phyloP scores from a whole-genome alignment of 257 asterid genomes.

The Eucommia ulmoides region DNA sequence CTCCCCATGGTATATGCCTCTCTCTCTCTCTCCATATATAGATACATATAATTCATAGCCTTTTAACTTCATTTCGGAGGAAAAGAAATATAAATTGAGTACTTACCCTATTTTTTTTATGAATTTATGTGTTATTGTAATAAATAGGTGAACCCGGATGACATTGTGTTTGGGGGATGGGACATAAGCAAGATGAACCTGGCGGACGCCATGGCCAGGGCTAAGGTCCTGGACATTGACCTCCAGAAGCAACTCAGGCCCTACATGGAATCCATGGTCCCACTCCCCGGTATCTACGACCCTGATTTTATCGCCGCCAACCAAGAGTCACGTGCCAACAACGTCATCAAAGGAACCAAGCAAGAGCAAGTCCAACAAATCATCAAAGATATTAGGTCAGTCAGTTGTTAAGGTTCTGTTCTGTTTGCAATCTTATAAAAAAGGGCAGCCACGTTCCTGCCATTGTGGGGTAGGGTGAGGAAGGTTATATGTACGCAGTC shows the following conservation, averaged over 20 bases:
- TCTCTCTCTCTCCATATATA: too few species aligned
- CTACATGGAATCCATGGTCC: conserved; percentile 97
- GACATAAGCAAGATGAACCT: conserved; percentile 90
- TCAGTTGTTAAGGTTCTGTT: too few species aligned
- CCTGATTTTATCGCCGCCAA: conserved; percentile 99
- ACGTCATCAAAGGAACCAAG: conserved; percentile 76
- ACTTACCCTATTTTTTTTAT: too few species aligned
- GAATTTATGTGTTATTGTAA: too few species aligned
- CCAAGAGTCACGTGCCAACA: conserved; percentile 88
- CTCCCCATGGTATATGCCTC: conserved; percentile 71
- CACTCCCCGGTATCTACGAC: conserved; percentile 92
- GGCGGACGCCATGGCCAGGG: conserved; percentile 98
- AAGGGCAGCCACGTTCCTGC: too few species aligned
- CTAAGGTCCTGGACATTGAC: conserved; percentile 81
- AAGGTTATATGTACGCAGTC: too few species aligned
- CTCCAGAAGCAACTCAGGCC: conserved; percentile 91
- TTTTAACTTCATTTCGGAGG: too few species aligned
- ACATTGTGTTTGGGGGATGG: conserved; percentile 96
- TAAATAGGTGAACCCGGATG: conserved; percentile 78
- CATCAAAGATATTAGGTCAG: conserved; percentile 82
- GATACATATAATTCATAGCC: too few species aligned
- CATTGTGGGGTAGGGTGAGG: too few species aligned
- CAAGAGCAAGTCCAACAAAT: conserved; percentile 72
- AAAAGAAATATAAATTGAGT: too few species aligned
- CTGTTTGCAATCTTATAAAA: too few species aligned